These are phyloP conservation scores for Pyrenochaeta sp. DNA, from an alignment of 2,329 filamentous ascomycete species.

Conservation along the genomic window DNA sequence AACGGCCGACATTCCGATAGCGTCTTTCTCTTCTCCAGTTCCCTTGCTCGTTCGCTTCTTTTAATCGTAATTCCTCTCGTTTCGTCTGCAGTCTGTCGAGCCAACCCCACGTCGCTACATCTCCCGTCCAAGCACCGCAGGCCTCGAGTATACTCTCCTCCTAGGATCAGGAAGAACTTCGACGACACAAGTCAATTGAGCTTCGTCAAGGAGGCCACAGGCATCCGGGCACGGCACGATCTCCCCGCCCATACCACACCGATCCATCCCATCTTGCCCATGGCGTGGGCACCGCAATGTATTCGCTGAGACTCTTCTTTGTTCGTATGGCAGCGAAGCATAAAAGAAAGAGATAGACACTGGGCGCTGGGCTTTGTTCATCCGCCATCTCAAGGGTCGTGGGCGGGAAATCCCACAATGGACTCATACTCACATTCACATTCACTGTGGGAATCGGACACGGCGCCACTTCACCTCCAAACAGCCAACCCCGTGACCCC, in stretches of 20 bases:
- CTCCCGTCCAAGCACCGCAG: slow-evolving; percentile 3
- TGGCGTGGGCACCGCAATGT: slow-evolving; percentile 22
- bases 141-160: background rate
- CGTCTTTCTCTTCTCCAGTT: slow-evolving; percentile 12
- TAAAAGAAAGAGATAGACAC: slow-evolving; percentile 15
- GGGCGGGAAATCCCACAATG: background rate
- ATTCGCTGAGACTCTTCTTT: slow-evolving; percentile 16
- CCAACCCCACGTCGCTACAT: slow-evolving; percentile 4
- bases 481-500: slow-evolving; percentile 39
- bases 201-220: too few species aligned
- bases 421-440: slow-evolving; percentile 16
- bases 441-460: slow-evolving; percentile 30
- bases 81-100: slow-evolving; percentile 7
- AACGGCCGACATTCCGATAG: slow-evolving; percentile 7
- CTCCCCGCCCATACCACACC: too few species aligned
- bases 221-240: too few species aligned
- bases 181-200: slow-evolving; percentile 2
- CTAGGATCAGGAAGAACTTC: background rate
- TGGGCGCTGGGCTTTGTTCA: too few species aligned
- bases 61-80: slow-evolving; percentile 16
- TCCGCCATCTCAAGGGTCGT: too few species aligned
- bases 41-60: too few species aligned
- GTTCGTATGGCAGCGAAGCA: slow-evolving; percentile 13
- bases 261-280: too few species aligned
- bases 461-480: slow-evolving; percentile 25